Conservation (phyloP, 2,329 filamentous ascomycete genomes). For the Diaporthe batatas region DNA sequence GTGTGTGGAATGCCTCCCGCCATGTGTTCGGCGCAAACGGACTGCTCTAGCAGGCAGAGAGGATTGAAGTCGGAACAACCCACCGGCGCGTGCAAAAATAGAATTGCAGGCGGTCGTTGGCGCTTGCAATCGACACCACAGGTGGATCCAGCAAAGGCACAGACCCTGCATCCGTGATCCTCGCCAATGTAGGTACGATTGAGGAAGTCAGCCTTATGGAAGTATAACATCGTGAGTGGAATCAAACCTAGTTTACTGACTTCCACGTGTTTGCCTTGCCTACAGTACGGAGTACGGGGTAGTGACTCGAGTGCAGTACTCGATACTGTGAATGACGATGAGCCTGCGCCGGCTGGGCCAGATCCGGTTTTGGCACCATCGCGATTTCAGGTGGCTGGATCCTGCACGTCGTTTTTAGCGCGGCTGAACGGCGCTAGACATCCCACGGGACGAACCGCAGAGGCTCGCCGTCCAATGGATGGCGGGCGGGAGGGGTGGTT, state of each 20-base stretch:
- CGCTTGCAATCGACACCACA: not conserved
- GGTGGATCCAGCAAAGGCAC: not conserved
- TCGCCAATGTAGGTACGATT: not conserved
- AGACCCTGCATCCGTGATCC: slow-evolving; percentile 7
- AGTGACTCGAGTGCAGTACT: not conserved
- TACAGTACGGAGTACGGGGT: no score
- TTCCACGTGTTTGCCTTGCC: not conserved
- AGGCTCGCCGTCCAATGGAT: slow-evolving; percentile 10
- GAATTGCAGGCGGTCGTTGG: not conserved
- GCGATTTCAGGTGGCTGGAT: slow-evolving; percentile 29
- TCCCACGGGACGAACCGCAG: slow-evolving; percentile 28
- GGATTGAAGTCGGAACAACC: not conserved
- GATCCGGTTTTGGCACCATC: slow-evolving; percentile 26
- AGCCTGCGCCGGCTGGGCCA: not conserved
- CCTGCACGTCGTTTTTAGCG: slow-evolving; percentile 30
- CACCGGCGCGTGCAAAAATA: not conserved
- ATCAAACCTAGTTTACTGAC: not conserved
- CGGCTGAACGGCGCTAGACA: slow-evolving; percentile 21
- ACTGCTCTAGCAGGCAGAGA: not conserved
- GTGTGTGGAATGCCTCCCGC: not conserved
- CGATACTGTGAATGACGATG: slow-evolving; percentile 9
- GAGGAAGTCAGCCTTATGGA: slow-evolving; percentile 1
- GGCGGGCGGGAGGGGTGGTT: slow-evolving; percentile 16
- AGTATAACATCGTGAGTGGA: not conserved
- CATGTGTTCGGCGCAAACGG: not conserved